Conservation (phyloP, 2,329 filamentous ascomycete species). For the Colletotrichum costaricense region DNA sequence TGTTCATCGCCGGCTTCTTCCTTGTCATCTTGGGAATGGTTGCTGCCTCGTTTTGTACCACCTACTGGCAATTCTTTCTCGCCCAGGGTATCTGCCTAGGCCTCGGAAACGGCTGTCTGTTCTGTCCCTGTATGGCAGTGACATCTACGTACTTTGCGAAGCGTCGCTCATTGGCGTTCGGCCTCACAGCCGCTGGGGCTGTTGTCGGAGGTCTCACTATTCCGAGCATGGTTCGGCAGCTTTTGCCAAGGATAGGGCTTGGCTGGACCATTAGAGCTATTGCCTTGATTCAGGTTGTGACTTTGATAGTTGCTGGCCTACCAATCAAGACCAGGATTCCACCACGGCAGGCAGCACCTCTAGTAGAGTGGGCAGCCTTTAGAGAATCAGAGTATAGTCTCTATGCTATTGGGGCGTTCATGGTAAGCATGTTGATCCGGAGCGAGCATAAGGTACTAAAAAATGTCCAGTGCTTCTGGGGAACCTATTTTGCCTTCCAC, state of each 20-base stretch:
- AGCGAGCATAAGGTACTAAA: constrained; percentile 4
- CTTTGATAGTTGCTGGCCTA: constrained; percentile 49
- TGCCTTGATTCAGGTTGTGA: constrained; percentile 67
- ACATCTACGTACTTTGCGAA: constrained; percentile 74
- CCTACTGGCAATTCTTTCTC: constrained; percentile 67
- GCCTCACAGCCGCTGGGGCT: constrained; percentile 70
- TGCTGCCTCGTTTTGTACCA: constrained; percentile 51
- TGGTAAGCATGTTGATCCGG: constrained; percentile 21
- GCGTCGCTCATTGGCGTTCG: constrained; percentile 69
- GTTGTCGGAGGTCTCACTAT: constrained; percentile 68
- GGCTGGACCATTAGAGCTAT: constrained; percentile 68
- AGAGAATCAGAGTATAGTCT: constrained; percentile 56
- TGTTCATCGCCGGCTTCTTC: constrained; percentile 52
- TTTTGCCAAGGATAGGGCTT: constrained; percentile 68
- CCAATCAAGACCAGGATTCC: constrained; percentile 55
- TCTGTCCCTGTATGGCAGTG: constrained; percentile 72
- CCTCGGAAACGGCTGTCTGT: constrained; percentile 70
- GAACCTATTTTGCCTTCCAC: constrained; percentile 68
- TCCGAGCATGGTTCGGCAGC: constrained; percentile 65
- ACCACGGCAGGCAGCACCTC: constrained; percentile 50
- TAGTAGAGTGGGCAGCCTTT: constrained; percentile 59
- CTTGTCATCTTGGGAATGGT: constrained; percentile 61
- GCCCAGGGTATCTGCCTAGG: constrained; percentile 66
- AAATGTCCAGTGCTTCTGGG: constrained; percentile 56
- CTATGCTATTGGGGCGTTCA: constrained; percentile 49